These are phyloP conservation scores for Talaromyces liani DNA, from an alignment of 495 filamentous ascomycete species.

Conservation along the genomic window DNA sequence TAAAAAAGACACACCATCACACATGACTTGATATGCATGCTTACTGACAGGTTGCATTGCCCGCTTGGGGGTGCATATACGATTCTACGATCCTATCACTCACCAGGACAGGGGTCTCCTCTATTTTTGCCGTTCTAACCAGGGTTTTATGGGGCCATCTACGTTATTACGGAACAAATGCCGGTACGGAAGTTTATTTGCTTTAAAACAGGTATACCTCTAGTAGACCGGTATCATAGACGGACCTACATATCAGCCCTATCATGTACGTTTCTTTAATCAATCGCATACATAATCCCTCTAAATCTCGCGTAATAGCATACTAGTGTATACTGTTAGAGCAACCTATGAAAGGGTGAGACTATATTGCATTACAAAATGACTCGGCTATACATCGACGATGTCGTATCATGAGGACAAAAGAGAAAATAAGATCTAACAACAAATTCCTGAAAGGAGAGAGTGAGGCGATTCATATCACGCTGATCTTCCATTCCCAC, in stretches of 20 bases:
- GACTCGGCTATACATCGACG: neutral
- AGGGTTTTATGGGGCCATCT: neutral
- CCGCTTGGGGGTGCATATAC: neutral
- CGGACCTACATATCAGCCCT: neutral
- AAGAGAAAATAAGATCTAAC: neutral
- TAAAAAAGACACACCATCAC: neutral
- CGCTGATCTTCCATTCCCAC: neutral
- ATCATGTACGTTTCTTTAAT: neutral
- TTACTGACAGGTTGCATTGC: neutral
- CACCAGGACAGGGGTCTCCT: neutral
- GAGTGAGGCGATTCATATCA: neutral
- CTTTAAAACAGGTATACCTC: neutral
- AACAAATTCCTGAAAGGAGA: neutral
- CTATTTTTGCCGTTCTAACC: neutral
- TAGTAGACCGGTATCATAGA: neutral
- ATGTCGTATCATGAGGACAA: neutral
- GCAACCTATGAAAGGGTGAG: neutral
- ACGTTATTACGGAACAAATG: neutral
- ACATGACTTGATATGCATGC: conserved; percentile 1
- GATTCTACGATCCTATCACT: neutral
- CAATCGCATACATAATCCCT: neutral
- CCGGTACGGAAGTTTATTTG: neutral
- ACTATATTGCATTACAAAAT: neutral
- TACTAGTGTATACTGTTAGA: neutral
- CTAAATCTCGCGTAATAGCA: neutral